Evolutionary conservation across 805 yeast species (phyloP).

Genomic region (Sugiyamaella marilandica): DNA sequence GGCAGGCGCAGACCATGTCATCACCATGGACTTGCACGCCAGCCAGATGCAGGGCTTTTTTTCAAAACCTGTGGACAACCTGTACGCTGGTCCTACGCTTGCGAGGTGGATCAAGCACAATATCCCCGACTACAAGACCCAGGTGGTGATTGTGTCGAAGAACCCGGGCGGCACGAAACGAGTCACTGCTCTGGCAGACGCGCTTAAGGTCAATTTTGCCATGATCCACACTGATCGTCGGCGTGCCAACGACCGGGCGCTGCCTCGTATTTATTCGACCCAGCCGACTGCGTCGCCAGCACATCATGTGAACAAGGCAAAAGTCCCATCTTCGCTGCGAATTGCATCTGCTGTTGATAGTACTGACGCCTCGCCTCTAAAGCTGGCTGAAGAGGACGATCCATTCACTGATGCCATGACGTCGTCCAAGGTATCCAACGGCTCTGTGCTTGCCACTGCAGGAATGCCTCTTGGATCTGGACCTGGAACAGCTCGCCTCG

Average conservation of each 20-base stretch:
- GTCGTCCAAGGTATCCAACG: background rate
- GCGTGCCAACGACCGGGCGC: conserved; percentile 62
- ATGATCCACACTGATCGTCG: conserved; percentile 99
- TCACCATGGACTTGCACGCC: conserved; percentile 93
- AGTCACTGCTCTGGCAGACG: conserved; percentile 96
- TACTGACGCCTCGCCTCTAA: background rate
- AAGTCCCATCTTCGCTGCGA: background rate
- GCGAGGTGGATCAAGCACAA: conserved; percentile 95
- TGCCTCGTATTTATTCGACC: conserved; percentile 26
- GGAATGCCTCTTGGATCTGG: background rate
- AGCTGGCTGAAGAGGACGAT: conserved; percentile 3
- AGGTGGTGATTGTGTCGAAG: conserved; percentile 95
- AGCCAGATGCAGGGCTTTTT: conserved; percentile 99
- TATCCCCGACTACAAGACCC: conserved; percentile 69
- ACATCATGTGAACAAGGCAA: background rate
- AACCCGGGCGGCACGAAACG: conserved; percentile 99
- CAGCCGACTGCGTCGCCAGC: conserved; percentile 1
- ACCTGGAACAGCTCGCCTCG: background rate
- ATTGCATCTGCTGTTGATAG: background rate
- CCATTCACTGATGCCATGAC: conserved; percentile 10
- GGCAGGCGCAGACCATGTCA: conserved; percentile 99
- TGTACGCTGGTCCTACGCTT: conserved; percentile 93
- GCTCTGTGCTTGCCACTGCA: background rate
- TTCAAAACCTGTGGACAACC: conserved; percentile 93
- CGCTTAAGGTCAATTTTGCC: conserved; percentile 91